Conservation (phyloP, 129 eudicot species). For the Helichrysum umbraculigerum region DNA sequence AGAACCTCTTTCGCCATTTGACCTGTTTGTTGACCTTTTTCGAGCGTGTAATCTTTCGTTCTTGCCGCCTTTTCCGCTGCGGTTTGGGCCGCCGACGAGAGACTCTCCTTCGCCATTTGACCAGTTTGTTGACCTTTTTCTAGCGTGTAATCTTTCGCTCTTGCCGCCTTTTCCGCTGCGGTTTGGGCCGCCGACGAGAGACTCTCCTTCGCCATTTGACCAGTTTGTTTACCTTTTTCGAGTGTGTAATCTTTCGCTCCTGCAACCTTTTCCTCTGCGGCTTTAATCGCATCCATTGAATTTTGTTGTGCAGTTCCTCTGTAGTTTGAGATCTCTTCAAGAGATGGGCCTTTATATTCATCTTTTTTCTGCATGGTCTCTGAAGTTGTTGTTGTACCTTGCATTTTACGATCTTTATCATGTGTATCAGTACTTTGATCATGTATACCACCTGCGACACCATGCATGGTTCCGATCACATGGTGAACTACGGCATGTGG, state of each 20-base stretch:
- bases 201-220: conserved; percentile 24
- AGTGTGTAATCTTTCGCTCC: no score
- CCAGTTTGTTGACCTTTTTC: conserved; percentile 29
- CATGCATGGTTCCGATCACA: conserved; percentile 19
- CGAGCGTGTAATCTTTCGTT: conserved; percentile 34
- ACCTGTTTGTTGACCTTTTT: conserved; percentile 26
- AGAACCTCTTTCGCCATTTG: conserved; percentile 28
- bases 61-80: conserved; percentile 27
- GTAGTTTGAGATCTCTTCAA: conserved; percentile 46
- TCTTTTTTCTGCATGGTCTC: conserved; percentile 7
- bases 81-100: conserved; percentile 5
- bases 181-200: conserved; percentile 8
- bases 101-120: conserved; percentile 24
- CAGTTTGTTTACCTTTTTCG: no score
- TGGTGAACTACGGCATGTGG: conserved; percentile 11
- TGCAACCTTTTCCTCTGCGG: no score
- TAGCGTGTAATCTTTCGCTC: conserved; percentile 31
- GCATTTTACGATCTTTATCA: neutral
- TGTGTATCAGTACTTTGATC: neutral
- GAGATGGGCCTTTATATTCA: conserved; percentile 30
- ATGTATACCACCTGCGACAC: conserved; percentile 11
- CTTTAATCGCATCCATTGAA: conserved; percentile 56
- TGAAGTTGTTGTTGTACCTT: neutral
- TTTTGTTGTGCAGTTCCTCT: conserved; percentile 64
- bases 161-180: conserved; percentile 22